These are phyloP conservation scores for Didymella sp. DNA, from an alignment of 2,329 filamentous ascomycete species.

Conservation along the genomic window DNA sequence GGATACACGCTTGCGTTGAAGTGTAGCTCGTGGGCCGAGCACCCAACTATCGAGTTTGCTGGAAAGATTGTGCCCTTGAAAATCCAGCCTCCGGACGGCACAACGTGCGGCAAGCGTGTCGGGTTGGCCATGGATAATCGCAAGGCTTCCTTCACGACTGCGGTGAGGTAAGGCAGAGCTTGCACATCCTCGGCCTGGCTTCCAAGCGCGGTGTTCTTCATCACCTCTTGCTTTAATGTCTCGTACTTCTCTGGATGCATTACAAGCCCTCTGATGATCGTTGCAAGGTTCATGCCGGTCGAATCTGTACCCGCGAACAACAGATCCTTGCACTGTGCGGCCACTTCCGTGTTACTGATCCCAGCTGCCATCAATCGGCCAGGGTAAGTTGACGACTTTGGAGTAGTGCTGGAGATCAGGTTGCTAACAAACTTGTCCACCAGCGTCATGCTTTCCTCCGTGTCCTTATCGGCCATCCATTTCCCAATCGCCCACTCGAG, in stretches of 20 bases:
- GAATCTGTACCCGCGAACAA: conserved; percentile 43
- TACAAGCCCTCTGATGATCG: conserved; percentile 28
- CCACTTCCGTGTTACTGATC: conserved; percentile 54
- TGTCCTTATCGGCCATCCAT: conserved; percentile 44
- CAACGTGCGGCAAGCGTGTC: conserved; percentile 39
- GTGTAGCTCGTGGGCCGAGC: conserved; percentile 40
- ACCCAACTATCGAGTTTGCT: conserved; percentile 34
- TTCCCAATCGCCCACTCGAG: conserved; percentile 50
- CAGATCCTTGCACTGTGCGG: conserved; percentile 62
- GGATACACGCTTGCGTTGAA: conserved; percentile 32
- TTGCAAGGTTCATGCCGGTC: conserved; percentile 40
- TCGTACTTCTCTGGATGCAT: conserved; percentile 31
- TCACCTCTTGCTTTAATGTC: conserved; percentile 31
- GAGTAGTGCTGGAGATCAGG: conserved; percentile 47
- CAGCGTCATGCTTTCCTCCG: conserved; percentile 44
- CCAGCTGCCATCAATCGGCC: conserved; percentile 56
- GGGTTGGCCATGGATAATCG: conserved; percentile 54
- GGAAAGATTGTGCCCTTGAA: conserved; percentile 38
- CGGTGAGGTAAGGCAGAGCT: conserved; percentile 54
- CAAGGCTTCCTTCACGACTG: conserved; percentile 56
- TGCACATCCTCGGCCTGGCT: conserved; percentile 24
- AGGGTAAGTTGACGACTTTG: conserved; percentile 55
- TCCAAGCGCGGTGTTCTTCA: conserved; percentile 21
- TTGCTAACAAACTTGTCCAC: conserved; percentile 55
- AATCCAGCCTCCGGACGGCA: conserved; percentile 36